These are phyloP conservation scores for Tuctoria greenei DNA, from an alignment of 176 grass and related monocot genomes.

Conservation along the genomic window DNA sequence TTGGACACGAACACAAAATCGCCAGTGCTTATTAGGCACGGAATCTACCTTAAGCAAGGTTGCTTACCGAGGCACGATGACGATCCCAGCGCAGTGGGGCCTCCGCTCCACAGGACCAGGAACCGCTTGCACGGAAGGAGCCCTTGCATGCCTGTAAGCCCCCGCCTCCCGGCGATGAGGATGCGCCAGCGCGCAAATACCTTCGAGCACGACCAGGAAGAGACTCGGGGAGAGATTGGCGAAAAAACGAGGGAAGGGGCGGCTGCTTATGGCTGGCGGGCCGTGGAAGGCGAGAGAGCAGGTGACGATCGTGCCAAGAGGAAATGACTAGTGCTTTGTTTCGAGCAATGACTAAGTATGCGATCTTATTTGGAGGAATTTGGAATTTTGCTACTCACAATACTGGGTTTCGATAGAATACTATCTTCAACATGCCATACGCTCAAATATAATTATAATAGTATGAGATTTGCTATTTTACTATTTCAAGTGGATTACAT, in stretches of 20 bases:
- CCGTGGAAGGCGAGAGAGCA: not conserved
- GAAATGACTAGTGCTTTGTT: not conserved
- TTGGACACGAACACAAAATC: not conserved
- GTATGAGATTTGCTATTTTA: too few species aligned
- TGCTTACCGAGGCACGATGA: not conserved
- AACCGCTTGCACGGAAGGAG: not conserved
- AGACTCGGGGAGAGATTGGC: not conserved
- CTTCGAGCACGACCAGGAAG: not conserved
- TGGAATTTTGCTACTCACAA: too few species aligned
- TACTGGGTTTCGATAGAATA: too few species aligned
- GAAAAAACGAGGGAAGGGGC: not conserved
- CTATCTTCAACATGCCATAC: too few species aligned
- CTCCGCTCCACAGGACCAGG: slow-evolving; percentile 2
- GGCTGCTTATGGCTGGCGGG: not conserved
- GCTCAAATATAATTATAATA: too few species aligned
- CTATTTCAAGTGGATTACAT: too few species aligned
- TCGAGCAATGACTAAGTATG: too few species aligned
- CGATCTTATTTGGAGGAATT: too few species aligned
- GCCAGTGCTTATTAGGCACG: not conserved
- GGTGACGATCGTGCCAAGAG: slow-evolving; percentile 15
- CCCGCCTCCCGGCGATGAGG: not conserved
- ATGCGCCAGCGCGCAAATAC: not conserved
- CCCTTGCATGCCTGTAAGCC: not conserved
- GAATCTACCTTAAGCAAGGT: not conserved
- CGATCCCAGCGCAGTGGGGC: slow-evolving; percentile 16